Conservation (phyloP, 2,329 filamentous ascomycete genomes). For the Raffaelea arxii region DNA sequence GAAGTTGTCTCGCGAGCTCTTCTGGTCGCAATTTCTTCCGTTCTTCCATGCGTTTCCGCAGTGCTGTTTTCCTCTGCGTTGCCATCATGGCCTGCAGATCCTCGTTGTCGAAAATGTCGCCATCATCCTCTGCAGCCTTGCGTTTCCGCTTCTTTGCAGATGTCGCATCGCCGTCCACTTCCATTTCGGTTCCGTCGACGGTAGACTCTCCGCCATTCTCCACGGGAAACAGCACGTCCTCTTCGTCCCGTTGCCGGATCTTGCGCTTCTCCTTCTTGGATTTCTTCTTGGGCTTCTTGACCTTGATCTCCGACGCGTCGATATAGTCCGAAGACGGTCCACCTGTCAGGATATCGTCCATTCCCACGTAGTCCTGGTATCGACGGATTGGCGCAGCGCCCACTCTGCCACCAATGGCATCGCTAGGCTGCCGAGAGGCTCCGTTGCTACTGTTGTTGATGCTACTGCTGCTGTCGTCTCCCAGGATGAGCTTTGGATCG, state of each 20-base stretch:
- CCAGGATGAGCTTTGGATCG: constrained; percentile 63
- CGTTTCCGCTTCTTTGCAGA: constrained; percentile 52
- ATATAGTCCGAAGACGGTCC: constrained; percentile 76
- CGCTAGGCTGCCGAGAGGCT: too few relatives aligned
- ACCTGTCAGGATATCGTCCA: constrained; percentile 58
- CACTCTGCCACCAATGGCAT: background rate
- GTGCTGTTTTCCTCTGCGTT: constrained; percentile 66
- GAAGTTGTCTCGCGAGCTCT: constrained; percentile 75
- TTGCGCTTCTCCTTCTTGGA: constrained; percentile 68
- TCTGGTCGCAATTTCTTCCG: constrained; percentile 79
- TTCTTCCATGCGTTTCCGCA: constrained; percentile 93
- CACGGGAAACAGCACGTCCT: constrained; percentile 43
- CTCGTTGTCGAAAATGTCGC: constrained; percentile 78
- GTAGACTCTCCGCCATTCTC: constrained; percentile 14
- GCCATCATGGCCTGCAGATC: constrained; percentile 82
- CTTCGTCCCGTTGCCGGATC: constrained; percentile 60
- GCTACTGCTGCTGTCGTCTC: constrained; percentile 35
- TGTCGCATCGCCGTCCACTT: constrained; percentile 16
- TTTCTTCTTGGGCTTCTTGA: constrained; percentile 92
- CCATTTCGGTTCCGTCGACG: constrained; percentile 26
- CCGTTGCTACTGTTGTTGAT: background rate
- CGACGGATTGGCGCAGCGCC: constrained; percentile 26
- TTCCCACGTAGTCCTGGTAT: constrained; percentile 55
- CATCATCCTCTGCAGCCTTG: constrained; percentile 43
- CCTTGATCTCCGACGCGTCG: constrained; percentile 75